Conservation (phyloP, 2,329 filamentous ascomycete genomes). For the Alternaria solani region DNA sequence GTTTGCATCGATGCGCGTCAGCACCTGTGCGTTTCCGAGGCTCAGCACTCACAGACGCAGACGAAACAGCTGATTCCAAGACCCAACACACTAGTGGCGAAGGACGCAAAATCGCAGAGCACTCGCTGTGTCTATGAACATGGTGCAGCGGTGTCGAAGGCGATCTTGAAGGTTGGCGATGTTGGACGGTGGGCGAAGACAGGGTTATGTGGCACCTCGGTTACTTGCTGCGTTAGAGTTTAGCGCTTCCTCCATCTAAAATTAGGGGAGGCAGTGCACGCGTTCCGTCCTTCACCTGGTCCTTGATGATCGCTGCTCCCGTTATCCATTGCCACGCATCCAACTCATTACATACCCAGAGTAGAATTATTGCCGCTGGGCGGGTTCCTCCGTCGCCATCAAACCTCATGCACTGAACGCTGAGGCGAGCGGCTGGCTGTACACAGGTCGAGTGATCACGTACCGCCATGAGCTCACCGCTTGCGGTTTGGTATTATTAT, state of each 20-base stretch:
- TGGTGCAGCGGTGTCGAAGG: neutral
- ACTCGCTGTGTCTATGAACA: neutral
- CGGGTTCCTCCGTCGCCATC: slow-evolving; percentile 5
- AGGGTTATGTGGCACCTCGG: slow-evolving; percentile 24
- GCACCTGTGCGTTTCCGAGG: neutral
- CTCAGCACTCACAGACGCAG: neutral
- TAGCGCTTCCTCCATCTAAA: slow-evolving; percentile 29
- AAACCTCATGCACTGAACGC: slow-evolving; percentile 8
- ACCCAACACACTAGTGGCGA: neutral
- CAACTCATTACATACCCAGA: slow-evolving; percentile 14
- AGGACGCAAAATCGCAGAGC: too few relatives aligned
- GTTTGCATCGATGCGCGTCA: neutral
- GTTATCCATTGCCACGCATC: slow-evolving; percentile 30
- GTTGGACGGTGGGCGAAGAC: slow-evolving; percentile 4
- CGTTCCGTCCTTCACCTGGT: slow-evolving; percentile 22
- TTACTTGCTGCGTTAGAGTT: slow-evolving; percentile 14
- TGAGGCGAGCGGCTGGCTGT: slow-evolving; percentile 28
- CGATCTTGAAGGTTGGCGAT: slow-evolving; percentile 3
- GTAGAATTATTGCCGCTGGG: slow-evolving; percentile 9
- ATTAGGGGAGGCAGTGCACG: slow-evolving; percentile 43
- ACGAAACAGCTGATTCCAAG: neutral
- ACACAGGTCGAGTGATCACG: slow-evolving; percentile 22
- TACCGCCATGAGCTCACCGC: slow-evolving; percentile 21
- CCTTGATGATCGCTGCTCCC: slow-evolving; percentile 27
- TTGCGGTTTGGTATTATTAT: slow-evolving; percentile 26